Conservation (phyloP, 331 rosid species). For the Pyracantha coccinea region DNA sequence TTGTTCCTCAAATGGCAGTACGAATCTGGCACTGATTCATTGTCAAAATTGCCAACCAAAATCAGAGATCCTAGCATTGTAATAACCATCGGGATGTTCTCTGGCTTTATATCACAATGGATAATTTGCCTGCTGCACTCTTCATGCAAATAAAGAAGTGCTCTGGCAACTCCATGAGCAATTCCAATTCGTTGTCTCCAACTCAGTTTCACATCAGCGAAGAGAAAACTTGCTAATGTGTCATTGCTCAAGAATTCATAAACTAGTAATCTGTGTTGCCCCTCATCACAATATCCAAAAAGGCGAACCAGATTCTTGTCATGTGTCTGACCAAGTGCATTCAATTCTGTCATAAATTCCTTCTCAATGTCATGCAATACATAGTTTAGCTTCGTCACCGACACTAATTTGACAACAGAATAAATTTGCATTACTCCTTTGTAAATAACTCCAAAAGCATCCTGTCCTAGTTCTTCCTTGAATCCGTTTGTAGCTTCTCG, state of each 20-base stretch:
- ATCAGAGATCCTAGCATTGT: slow-evolving; percentile 30
- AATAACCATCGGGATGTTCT: slow-evolving; percentile 39
- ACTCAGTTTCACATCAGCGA: slow-evolving; percentile 27
- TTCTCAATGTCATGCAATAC: slow-evolving; percentile 17
- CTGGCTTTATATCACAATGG: slow-evolving; percentile 57
- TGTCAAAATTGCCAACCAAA: slow-evolving; percentile 37
- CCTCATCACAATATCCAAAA: slow-evolving; percentile 38
- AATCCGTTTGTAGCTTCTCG: background rate
- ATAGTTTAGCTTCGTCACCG: slow-evolving; percentile 34
- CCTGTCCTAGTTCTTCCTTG: slow-evolving; percentile 31
- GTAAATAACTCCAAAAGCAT: slow-evolving; percentile 44
- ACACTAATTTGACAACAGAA: slow-evolving; percentile 3
- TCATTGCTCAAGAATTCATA: slow-evolving; percentile 51
- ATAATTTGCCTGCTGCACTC: slow-evolving; percentile 38
- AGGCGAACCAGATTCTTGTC: slow-evolving; percentile 48
- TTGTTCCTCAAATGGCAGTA: slow-evolving; percentile 45
- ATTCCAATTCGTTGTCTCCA: slow-evolving; percentile 37
- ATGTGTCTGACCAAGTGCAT: slow-evolving; percentile 41
- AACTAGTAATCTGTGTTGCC: slow-evolving; percentile 12
- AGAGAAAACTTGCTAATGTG: slow-evolving; percentile 33
- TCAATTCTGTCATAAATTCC: slow-evolving; percentile 37
- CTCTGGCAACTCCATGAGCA: slow-evolving; percentile 39
- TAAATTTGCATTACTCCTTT: slow-evolving; percentile 22
- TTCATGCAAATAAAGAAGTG: slow-evolving; percentile 49
- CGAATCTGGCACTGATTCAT: slow-evolving; percentile 34